Base-by-base conservation (phyloP, 345 rosid species). In the Rhodomyrtus tomentosa region DNA sequence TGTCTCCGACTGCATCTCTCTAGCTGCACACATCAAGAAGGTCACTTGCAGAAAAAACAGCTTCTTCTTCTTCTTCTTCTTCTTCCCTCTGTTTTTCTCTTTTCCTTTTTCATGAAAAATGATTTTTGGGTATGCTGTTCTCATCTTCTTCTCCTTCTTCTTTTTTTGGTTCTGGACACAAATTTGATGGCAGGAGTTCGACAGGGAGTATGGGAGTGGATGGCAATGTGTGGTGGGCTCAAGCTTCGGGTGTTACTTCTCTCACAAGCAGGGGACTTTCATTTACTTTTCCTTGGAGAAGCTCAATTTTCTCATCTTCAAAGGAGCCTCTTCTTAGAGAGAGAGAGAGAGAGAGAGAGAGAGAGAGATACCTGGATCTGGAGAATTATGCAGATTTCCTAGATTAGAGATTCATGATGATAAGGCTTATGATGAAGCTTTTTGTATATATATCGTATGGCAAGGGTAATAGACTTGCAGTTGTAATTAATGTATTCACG, bases 201-300 rank as follows among this genome's bases (percentile, higher is more conserved):
- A 92, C 82, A 84, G 73, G 84, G 76, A 40, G 40, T 82, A 90
- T 81, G 93, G 93, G 4, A 85, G 90, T 4, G 92, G 89, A 74
- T 89, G 93, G 94, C 91, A 90, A 50, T 92, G 94, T 81, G 93
- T 92, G 74, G 92, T 90, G 88, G 92, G 93, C 50, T 87, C 92
- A 15, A 88, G 86, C 54, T 91, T 92, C 83, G 93, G 93, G 5
- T 90, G 93, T 49, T 92, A 87, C 89, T 89, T 91, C 85, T 89
- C 92, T 79, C 93, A 92, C 84, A 73, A 87, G 29, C 79, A 89
- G 58, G 92, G 93, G 50, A 89, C 90, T 86, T 91, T 91, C 85
- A 62, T 92, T 21, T 91, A 92, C 84, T 92, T 91, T 83, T 84
- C 88, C 22, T 32, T 91, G 84, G 93, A 87, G 85, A 88, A 91